A percentile compares a stretch with the other conserved stretches of the same genome.
Conservation (phyloP, 371 early-diverging fungal species). For the Chytridium lagenaria region DNA sequence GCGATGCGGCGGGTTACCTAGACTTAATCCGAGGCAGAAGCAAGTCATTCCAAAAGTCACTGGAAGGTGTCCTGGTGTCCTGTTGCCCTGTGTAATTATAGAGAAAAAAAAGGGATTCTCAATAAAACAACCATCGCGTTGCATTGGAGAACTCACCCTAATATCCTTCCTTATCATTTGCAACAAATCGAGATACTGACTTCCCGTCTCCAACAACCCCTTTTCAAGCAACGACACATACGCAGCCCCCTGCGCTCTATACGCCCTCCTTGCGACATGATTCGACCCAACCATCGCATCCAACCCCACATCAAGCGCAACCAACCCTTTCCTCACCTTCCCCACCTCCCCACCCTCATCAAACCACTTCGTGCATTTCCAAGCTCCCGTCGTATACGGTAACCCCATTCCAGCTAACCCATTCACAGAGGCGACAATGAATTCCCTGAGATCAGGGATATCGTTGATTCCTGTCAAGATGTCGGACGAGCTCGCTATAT, state of each 20-base stretch:
- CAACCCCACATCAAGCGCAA: slow-evolving; percentile 59
- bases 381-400: slow-evolving; percentile 25
- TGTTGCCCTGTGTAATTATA: slow-evolving; percentile 20
- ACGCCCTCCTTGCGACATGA: slow-evolving; percentile 61
- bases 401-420: slow-evolving; percentile 14
- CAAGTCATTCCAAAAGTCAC: slow-evolving; percentile 74
- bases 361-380: not conserved
- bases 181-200: slow-evolving; percentile 44
- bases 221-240: slow-evolving; percentile 68
- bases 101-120: too few relatives aligned
- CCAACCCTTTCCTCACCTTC: not conserved
- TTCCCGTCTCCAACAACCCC: slow-evolving; percentile 51
- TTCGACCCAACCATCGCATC: slow-evolving; percentile 69
- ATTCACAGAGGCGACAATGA: slow-evolving; percentile 22
- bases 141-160: slow-evolving; percentile 48
- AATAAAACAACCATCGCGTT: too few relatives aligned
- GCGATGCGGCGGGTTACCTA: slow-evolving; percentile 13
- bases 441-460: not conserved
- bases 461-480: not conserved
- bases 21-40: slow-evolving; percentile 58
- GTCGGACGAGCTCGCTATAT: not conserved
- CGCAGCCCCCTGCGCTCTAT: slow-evolving; percentile 61
- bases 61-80: slow-evolving; percentile 72
- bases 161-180: slow-evolving; percentile 62
- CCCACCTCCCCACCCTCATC: not conserved